phyloP scores from a whole-genome alignment of 1,284 basidiomycete species.

The Cryptococcus sp. region DNA sequence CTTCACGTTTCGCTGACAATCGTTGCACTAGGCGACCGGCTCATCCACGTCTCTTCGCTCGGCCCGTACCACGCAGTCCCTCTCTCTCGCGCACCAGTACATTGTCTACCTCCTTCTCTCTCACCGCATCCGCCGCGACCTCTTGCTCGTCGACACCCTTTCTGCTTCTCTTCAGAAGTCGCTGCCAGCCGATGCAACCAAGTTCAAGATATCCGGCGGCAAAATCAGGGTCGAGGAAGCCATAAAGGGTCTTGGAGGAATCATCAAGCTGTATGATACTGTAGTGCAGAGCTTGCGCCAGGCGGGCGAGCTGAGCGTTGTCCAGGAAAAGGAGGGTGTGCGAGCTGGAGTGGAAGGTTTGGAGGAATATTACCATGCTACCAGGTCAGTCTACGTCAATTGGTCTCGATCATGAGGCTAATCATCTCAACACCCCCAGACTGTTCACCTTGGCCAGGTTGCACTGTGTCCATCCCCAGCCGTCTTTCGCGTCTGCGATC shows the following conservation, averaged over 20 bases:
- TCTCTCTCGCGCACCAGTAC: slow-evolving; percentile 81
- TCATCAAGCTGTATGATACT: slow-evolving; percentile 84
- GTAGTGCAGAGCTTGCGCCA: slow-evolving; percentile 79
- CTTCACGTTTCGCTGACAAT: not conserved
- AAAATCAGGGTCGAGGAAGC: slow-evolving; percentile 55
- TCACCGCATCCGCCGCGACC: slow-evolving; percentile 81
- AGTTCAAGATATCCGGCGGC: slow-evolving; percentile 42
- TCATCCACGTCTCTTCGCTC: slow-evolving; percentile 40
- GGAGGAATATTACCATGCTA: slow-evolving; percentile 70
- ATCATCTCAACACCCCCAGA: slow-evolving; percentile 15
- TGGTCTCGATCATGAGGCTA: not conserved
- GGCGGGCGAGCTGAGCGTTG: slow-evolving; percentile 76
- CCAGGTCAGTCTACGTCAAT: slow-evolving; percentile 59
- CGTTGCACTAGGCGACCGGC: slow-evolving; percentile 26
- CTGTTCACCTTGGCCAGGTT: slow-evolving; percentile 49
- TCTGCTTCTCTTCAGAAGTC: slow-evolving; percentile 47
- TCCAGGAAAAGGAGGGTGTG: slow-evolving; percentile 83
- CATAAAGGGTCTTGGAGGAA: slow-evolving; percentile 69
- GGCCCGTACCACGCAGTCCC: slow-evolving; percentile 43
- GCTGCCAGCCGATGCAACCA: slow-evolving; percentile 41
- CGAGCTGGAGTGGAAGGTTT: slow-evolving; percentile 73
- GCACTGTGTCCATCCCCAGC: slow-evolving; percentile 51
- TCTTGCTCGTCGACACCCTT: slow-evolving; percentile 73
- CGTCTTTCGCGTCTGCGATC: slow-evolving; percentile 45
- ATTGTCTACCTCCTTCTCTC: slow-evolving; percentile 82